Evolutionary conservation across 1,284 basidiomycete species (phyloP).

Genomic region (Irpex sp.): DNA sequence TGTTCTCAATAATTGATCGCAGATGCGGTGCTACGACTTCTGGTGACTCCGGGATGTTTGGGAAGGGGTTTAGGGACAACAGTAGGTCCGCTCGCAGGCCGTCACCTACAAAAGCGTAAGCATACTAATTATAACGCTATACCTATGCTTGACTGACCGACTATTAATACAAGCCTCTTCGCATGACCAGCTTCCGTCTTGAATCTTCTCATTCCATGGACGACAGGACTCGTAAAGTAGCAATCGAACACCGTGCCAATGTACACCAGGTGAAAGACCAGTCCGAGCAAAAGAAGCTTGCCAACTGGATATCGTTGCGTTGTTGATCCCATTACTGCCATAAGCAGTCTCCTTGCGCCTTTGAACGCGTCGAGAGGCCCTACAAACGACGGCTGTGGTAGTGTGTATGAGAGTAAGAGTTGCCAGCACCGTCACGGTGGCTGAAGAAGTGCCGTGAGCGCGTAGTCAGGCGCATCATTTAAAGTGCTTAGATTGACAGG

Average conservation of each 20-base stretch:
- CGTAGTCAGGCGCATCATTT: no score
- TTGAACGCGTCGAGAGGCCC: no score
- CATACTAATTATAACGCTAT: not conserved
- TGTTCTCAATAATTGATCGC: conserved; percentile 57
- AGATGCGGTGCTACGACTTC: conserved; percentile 77
- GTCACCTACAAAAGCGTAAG: conserved; percentile 49
- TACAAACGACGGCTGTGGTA: no score
- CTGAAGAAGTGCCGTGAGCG: no score
- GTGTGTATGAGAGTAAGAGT: no score
- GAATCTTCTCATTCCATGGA: conserved; percentile 67
- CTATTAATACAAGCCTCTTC: no score
- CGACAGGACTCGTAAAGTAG: conserved; percentile 82
- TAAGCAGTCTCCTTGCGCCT: no score
- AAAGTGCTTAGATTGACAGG: no score
- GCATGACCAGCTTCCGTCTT: conserved; percentile 31
- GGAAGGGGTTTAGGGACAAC: conserved; percentile 64
- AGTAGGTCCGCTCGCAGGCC: conserved; percentile 83
- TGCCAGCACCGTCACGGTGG: no score
- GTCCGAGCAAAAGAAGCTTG: conserved; percentile 56
- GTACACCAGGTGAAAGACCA: conserved; percentile 74
- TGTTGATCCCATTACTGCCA: not conserved
- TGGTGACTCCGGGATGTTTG: conserved; percentile 46
- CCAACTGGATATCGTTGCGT: not conserved
- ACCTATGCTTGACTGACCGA: conserved; percentile 27
- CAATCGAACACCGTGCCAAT: conserved; percentile 84